These are phyloP conservation scores for Strigomonas culicis DNA, from an alignment of 208 protist species.

Conservation along the genomic window DNA sequence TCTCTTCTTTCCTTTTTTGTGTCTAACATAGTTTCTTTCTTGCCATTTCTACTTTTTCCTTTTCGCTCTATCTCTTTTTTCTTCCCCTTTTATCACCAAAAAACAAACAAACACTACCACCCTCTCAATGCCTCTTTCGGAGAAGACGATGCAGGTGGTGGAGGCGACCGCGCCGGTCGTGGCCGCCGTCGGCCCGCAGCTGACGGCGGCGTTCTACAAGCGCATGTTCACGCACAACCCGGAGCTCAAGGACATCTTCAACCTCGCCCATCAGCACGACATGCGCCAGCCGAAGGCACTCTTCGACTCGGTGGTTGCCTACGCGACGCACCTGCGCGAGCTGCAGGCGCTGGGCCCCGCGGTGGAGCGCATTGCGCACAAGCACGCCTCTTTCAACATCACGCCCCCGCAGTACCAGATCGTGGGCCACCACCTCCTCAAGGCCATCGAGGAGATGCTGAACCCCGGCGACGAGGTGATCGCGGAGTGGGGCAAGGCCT, in stretches of 20 bases:
- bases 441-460: constrained; percentile 39
- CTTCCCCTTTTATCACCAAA: too few species aligned
- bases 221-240: constrained; percentile 36
- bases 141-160: constrained; percentile 35
- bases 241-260: constrained; percentile 46
- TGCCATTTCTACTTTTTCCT: not conserved
- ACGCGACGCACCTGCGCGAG: constrained; percentile 37
- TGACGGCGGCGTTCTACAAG: constrained; percentile 34
- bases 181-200: constrained; percentile 23
- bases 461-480: constrained; percentile 34
- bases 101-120: too few species aligned
- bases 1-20: not conserved
- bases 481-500: constrained; percentile 41
- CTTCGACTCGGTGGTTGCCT: constrained; percentile 39
- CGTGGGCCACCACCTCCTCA: constrained; percentile 41
- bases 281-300: constrained; percentile 36
- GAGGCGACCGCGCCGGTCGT: constrained; percentile 34
- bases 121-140: too few species aligned
- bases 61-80: not conserved
- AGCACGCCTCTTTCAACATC: constrained; percentile 40
- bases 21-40: not conserved
- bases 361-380: constrained; percentile 42
- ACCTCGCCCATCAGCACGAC: constrained; percentile 33
- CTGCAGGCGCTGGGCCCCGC: constrained; percentile 26
- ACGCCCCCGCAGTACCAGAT: constrained; percentile 35